Percentiles rank a stretch among this genome's conserved stretches.
Evolutionary conservation across 2,329 filamentous ascomycete species (phyloP).

Genomic region (Aspergillus persii): DNA sequence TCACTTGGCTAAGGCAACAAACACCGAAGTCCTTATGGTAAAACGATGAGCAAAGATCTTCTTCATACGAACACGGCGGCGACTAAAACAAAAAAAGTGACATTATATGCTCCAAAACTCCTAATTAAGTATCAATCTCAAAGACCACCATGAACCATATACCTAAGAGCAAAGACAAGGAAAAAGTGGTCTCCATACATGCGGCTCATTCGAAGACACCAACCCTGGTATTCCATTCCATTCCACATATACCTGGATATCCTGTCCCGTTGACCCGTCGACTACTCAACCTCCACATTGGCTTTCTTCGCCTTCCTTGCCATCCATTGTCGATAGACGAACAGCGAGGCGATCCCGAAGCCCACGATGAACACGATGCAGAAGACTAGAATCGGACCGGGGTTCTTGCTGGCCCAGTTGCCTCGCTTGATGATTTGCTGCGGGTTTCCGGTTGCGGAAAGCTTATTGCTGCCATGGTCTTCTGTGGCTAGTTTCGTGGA

Average conservation of each 20-base stretch:
- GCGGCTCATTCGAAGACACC: too few relatives aligned
- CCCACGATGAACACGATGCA: constrained; percentile 58
- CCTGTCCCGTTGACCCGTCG: too few relatives aligned
- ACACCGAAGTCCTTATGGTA: too few relatives aligned
- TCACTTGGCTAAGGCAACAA: too few relatives aligned
- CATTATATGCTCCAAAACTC: background rate
- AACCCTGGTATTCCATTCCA: too few relatives aligned
- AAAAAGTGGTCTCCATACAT: too few relatives aligned
- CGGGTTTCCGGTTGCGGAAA: constrained; percentile 16
- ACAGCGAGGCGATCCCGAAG: constrained; percentile 50
- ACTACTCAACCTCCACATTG: constrained; percentile 3
- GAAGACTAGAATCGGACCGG: constrained; percentile 63
- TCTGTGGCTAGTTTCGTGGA: background rate
- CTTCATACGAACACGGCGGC: background rate
- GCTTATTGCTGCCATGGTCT: constrained; percentile 30
- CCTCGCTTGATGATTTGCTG: constrained; percentile 35
- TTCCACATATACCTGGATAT: too few relatives aligned
- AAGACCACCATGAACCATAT: background rate
- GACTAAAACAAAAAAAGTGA: background rate
- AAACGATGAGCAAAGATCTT: too few relatives aligned
- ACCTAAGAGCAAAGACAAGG: background rate
- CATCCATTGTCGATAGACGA: constrained; percentile 47
- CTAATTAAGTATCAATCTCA: background rate
- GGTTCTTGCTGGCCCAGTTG: constrained; percentile 58
- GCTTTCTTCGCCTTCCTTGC: constrained; percentile 28